Percentiles rank a stretch among this genome's conserved stretches.
These are phyloP conservation scores for Mortierella sp. DNA, from an alignment of 371 early-diverging fungal species.

Conservation along the genomic window DNA sequence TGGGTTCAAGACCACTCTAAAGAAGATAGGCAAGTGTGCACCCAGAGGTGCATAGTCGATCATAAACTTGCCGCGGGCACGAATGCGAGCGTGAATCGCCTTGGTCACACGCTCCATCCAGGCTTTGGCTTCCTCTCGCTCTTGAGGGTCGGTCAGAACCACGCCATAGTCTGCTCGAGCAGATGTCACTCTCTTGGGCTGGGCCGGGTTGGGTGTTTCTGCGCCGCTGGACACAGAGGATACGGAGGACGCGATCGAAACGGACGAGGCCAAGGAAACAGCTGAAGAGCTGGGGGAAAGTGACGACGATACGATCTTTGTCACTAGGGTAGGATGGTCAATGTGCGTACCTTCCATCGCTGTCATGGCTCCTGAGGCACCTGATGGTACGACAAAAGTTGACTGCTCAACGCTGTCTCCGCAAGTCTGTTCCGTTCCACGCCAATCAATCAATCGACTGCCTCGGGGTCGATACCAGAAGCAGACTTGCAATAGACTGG, in stretches of 20 bases:
- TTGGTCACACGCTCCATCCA: slow-evolving; percentile 61
- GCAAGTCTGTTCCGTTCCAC: slow-evolving; percentile 37
- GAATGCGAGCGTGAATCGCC: slow-evolving; percentile 62
- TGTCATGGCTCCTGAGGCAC: neutral
- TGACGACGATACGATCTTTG: slow-evolving; percentile 5
- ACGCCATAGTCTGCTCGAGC: slow-evolving; percentile 24
- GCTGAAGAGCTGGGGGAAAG: slow-evolving; percentile 29
- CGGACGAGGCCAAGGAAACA: slow-evolving; percentile 25
- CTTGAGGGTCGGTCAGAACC: slow-evolving; percentile 27
- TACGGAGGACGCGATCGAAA: slow-evolving; percentile 16
- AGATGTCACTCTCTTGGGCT: neutral
- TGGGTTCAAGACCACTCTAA: slow-evolving; percentile 78
- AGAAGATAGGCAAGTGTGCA: slow-evolving; percentile 66
- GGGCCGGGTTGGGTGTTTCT: neutral
- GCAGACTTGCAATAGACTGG: slow-evolving; percentile 45
- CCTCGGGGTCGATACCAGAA: slow-evolving; percentile 52
- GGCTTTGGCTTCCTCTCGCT: slow-evolving; percentile 53
- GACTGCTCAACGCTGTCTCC: slow-evolving; percentile 8
- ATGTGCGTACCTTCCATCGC: neutral
- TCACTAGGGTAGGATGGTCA: neutral
- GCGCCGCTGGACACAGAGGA: slow-evolving; percentile 21
- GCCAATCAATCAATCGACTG: slow-evolving; percentile 47
- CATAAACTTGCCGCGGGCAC: slow-evolving; percentile 66
- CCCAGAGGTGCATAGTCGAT: slow-evolving; percentile 74
- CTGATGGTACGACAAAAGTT: neutral